These are phyloP conservation scores for Pinus albicaulis DNA, from an alignment of 75 land plant genomes.

Conservation along the genomic window DNA sequence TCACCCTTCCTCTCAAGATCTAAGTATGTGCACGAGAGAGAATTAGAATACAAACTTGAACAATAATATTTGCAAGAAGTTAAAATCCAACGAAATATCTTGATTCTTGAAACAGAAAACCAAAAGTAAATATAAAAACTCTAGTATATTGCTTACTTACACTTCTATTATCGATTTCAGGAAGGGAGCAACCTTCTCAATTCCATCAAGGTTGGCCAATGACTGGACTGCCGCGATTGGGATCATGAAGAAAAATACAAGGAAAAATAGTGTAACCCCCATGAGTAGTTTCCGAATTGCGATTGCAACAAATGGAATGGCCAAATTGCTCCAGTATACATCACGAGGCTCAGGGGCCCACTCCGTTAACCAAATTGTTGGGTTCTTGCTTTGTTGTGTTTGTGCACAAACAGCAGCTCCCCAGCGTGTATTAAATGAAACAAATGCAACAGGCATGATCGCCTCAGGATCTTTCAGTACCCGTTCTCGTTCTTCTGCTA, in stretches of 20 bases:
- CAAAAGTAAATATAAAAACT: too few relatives aligned
- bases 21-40: not conserved
- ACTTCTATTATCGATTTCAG: conserved; percentile 49
- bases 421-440: conserved; percentile 71
- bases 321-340: conserved; percentile 72
- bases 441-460: conserved; percentile 76
- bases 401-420: conserved; percentile 86
- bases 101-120: too few relatives aligned
- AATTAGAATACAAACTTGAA: not conserved
- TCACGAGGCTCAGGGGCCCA: conserved; percentile 90
- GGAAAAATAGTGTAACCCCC: conserved; percentile 55
- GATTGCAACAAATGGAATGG: conserved; percentile 64
- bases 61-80: not conserved
- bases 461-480: conserved; percentile 54
- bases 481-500: conserved; percentile 36
- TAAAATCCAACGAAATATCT: not conserved
- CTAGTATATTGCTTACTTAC: conserved; percentile 31
- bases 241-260: conserved; percentile 92
- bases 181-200: conserved; percentile 72
- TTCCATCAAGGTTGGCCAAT: conserved; percentile 86
- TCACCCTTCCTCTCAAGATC: not conserved
- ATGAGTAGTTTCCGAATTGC: conserved; percentile 66
- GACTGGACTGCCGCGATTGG: conserved; percentile 95
- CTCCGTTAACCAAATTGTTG: conserved; percentile 71
- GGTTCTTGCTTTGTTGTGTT: conserved; percentile 69